Conservation (phyloP, 345 rosid genomes). For the Kandelia obovata region DNA sequence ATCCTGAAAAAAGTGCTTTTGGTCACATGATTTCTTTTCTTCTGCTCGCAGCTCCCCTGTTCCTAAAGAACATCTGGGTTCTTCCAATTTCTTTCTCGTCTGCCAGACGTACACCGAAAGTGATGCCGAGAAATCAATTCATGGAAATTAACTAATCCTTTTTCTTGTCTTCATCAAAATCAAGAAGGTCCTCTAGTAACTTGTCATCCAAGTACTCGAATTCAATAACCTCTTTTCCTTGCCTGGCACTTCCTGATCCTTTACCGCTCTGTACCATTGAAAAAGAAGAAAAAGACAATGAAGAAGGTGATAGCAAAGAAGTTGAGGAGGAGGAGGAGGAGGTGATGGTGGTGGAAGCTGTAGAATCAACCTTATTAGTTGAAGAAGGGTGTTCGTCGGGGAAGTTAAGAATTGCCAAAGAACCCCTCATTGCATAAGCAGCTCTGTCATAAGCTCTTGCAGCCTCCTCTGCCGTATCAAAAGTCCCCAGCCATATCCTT, state of each 20-base stretch:
- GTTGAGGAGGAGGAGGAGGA: not conserved
- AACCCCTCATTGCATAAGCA: conserved; percentile 66
- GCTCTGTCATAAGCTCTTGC: conserved; percentile 84
- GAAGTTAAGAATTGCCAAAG: conserved; percentile 68
- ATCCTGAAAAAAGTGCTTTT: not conserved
- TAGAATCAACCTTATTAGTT: conserved; percentile 15
- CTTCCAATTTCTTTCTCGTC: not conserved
- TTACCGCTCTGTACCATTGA: conserved; percentile 12
- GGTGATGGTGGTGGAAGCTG: conserved; percentile 17
- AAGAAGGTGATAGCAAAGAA: not conserved
- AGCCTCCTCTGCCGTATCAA: conserved; percentile 66
- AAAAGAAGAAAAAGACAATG: not conserved
- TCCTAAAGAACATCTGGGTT: not conserved
- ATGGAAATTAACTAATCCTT: conserved; percentile 16
- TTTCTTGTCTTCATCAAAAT: conserved; percentile 25
- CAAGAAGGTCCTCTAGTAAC: conserved; percentile 56
- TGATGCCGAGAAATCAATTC: not conserved
- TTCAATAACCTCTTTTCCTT: conserved; percentile 38
- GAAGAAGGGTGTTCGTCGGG: conserved; percentile 46
- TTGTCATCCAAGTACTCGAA: conserved; percentile 53
- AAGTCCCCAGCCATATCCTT: conserved; percentile 86
- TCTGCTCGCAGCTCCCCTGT: not conserved
- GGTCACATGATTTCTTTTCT: not conserved
- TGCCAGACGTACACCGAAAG: too few relatives aligned
- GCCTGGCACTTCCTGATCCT: conserved; percentile 4